Base-by-base conservation (phyloP, 768 basidiomycete genomes). In the Fomitopsis serialis region DNA sequence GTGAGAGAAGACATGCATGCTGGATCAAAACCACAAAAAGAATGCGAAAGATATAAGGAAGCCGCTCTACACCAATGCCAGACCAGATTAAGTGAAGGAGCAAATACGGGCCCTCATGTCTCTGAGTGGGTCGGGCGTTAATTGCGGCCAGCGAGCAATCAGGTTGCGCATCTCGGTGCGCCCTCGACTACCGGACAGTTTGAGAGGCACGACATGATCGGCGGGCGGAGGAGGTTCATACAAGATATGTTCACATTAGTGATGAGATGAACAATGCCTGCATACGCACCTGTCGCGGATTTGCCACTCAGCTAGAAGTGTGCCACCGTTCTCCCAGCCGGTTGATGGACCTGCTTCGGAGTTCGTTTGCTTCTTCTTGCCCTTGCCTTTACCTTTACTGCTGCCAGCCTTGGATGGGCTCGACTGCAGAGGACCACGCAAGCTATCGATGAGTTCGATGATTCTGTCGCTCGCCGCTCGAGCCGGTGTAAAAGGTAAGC, bases 401-500 rank as follows among this genome's bases (percentile, higher is more conserved):
- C 17, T 35, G 19, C 42, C 34, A 13, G 51, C 42, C 3, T 45
- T 46, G 25, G 17, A 32, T 19, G 32, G 34, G n/a, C 11, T 12
- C 27, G 17, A 44, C 25, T 34, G 36, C 3, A 10, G 34, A n/a
- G 53, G 42, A 32, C 40, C 48, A 29, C 34, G 34, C 46, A 84
- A 71, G 61, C 75, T 71, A 57, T 76, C 73, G 43, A 85, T 70
- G 62, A 83, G 63, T n/a, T 75, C 75, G 60, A 74, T 74, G 61
- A 81, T 71, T 17, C 78, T 72, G 45, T 68, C 68, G 55, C 82
- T 78, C 21, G 77, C 77, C 37, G 77, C 72, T 60, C 84, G 74
- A 66, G 84, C 85, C 24, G 82, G 82, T 45, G 78, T 74, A 67
- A 87, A 85, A 0, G 84, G 85, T 55, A 82, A 84, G 17, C 78